A percentile compares a stretch with the other conserved stretches of the same genome.
phyloP scores from a whole-genome alignment of 805 yeast genomes.

The Lachancea nothofagi region DNA sequence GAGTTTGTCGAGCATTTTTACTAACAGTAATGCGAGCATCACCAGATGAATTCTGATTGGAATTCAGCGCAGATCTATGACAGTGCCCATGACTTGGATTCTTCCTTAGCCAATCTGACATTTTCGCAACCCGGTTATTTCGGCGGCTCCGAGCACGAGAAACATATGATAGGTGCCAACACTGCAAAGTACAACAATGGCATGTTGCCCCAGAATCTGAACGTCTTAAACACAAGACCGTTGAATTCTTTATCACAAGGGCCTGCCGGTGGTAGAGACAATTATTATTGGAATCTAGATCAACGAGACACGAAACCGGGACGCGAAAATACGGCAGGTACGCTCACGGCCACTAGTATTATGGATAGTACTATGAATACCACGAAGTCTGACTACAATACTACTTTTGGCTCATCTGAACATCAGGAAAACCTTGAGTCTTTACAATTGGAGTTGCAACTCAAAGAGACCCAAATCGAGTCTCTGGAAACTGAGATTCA shows the following conservation, averaged over 20 bases:
- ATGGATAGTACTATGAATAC: constrained; percentile 10
- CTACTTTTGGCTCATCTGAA: constrained; percentile 10
- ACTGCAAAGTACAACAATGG: constrained; percentile 1
- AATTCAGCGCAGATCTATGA: constrained; percentile 2
- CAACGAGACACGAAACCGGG: constrained; percentile 6
- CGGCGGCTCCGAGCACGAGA: neutral
- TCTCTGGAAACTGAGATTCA: constrained; percentile 42
- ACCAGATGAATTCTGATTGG: constrained; percentile 5
- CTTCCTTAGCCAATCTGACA: constrained; percentile 7
- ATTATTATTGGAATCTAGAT: constrained; percentile 6
- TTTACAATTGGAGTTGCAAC: constrained; percentile 45
- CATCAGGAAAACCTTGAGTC: constrained; percentile 31
- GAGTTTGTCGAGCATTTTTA: neutral
- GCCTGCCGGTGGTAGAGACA: constrained; percentile 4
- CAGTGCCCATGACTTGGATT: constrained; percentile 5
- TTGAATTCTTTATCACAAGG: constrained; percentile 3
- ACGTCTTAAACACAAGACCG: neutral
- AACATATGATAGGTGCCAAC: constrained; percentile 6
- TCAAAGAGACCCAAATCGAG: constrained; percentile 49
- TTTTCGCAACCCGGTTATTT: constrained; percentile 5
- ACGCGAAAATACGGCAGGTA: constrained; percentile 6
- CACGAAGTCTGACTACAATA: constrained; percentile 11
- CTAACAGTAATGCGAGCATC: neutral
- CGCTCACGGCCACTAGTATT: constrained; percentile 7
- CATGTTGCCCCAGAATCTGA: neutral